Evolutionary conservation across 495 filamentous ascomycete species (phyloP).

Genomic region (Lentithecium fluviatile): DNA sequence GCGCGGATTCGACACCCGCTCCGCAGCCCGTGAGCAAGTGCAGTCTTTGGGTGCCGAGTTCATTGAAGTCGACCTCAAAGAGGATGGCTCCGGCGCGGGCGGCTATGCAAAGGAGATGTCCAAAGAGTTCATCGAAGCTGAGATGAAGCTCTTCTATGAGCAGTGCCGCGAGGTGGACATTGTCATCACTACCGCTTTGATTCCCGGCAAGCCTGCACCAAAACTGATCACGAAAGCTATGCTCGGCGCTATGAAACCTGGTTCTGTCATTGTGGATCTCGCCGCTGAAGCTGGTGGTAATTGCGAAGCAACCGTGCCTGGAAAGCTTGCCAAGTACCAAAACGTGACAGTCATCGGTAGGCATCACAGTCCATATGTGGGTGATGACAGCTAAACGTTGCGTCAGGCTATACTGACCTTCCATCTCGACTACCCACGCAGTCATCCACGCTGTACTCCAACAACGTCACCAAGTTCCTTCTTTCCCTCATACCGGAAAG

Average conservation of each 20-base stretch:
- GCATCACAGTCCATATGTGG: background rate
- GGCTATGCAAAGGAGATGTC: conserved; percentile 89
- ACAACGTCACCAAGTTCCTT: conserved; percentile 82
- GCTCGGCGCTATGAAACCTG: conserved; percentile 77
- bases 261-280: conserved; percentile 77
- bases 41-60: conserved; percentile 83
- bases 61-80: conserved; percentile 77
- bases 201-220: conserved; percentile 72
- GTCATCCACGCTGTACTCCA: conserved; percentile 78
- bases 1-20: conserved; percentile 76
- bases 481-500: conserved; percentile 73
- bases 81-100: conserved; percentile 76
- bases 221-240: conserved; percentile 69
- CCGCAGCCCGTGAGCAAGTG: conserved; percentile 77
- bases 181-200: conserved; percentile 78
- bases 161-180: conserved; percentile 83
- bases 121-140: conserved; percentile 81
- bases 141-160: conserved; percentile 82
- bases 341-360: conserved; percentile 76
- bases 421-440: conserved; percentile 78
- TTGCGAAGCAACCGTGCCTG: conserved; percentile 70
- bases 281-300: conserved; percentile 80
- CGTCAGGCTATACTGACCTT: conserved; percentile 71
- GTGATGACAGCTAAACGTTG: background rate
- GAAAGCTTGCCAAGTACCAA: conserved; percentile 64